Evolutionary conservation across 2,329 filamentous ascomycete species (phyloP), one percentile per base, ranked within the genome.

Genomic region (Chalaropsis ovoidea): DNA sequence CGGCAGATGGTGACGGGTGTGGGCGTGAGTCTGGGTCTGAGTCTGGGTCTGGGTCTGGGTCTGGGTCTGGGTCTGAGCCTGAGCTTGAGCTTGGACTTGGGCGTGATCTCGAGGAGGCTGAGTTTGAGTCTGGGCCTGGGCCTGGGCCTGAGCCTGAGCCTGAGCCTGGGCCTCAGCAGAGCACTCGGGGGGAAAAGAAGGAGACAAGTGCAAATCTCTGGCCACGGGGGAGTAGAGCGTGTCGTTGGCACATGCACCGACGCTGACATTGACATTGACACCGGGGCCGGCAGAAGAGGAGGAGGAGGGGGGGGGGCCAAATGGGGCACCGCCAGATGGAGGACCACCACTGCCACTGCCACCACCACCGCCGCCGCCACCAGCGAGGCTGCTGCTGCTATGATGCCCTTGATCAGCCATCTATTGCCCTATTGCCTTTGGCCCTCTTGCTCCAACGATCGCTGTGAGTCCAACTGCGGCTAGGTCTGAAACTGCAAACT

Each of bases 1-100:
- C 76, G 76, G 77, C 58, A 67, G 31, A 22, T 58, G 27, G 24
- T 39, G 60, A 8, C 15, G 39, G 19, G 35, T 22, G 47, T 61
- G 39, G 39, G 17, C n/a, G 41, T 24, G 39, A 43, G 43, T 58
- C 54, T 58, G 17, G 22, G 52, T 11, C 52, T 56, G 52, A 31
- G 22, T 31, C 52, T 56, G 52, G 27, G 52, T 15, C 27, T 56
- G 52, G 52, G 7, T 11, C 52, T 56, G 52, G 27, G 27, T 11
- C 52, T 35, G 52, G 27, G 7, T 24, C 24, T 52, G 47, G 22
- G 47, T 10, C 8, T 39, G 47, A 24, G 22, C 11, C 39, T 61
- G 35, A 19, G 6, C 39, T 13, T 24, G 60, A 22, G 39, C n/a
- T 43, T 61, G 60, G 39, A 43, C 39, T 43, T 61, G 60, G 19